Percentiles rank a stretch among this genome's conserved stretches.
Conservation (phyloP, 371 early-diverging fungal species). For the Basidiobolus meristosporus region DNA sequence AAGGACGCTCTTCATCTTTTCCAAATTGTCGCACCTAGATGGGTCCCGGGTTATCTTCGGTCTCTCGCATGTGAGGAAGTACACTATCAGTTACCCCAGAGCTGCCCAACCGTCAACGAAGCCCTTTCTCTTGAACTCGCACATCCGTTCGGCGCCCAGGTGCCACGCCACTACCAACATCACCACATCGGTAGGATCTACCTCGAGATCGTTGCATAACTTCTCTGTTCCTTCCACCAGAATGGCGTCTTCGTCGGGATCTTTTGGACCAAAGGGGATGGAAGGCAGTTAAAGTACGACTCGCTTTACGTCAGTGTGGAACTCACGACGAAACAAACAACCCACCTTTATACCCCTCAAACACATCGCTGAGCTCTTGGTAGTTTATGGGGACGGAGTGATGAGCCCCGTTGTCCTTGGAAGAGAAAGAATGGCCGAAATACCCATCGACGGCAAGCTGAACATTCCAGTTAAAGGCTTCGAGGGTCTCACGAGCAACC, state of each 20-base stretch:
- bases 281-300: neutral
- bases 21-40: conserved; percentile 35
- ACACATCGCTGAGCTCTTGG: conserved; percentile 21
- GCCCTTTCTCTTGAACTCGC: conserved; percentile 46
- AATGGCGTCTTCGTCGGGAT: conserved; percentile 43
- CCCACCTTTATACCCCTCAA: conserved; percentile 48
- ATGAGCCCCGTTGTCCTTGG: neutral
- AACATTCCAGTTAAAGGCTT: conserved; percentile 35
- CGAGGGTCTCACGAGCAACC: conserved; percentile 25
- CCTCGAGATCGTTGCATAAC: conserved; percentile 43
- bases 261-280: conserved; percentile 8
- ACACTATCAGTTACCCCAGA: conserved; percentile 17
- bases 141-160: conserved; percentile 50
- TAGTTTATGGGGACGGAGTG: conserved; percentile 2
- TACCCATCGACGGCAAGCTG: conserved; percentile 38
- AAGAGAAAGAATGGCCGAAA: conserved; percentile 11
- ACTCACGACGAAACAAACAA: neutral
- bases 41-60: neutral
- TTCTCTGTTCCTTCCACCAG: conserved; percentile 54
- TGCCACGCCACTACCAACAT: conserved; percentile 51
- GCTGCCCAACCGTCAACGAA: conserved; percentile 47
- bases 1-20: conserved; percentile 32
- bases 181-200: conserved; percentile 60
- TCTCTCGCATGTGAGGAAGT: neutral
- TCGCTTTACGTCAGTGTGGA: neutral